Conservation (phyloP, 257 asterid species). For the Fraxinus pennsylvanica region DNA sequence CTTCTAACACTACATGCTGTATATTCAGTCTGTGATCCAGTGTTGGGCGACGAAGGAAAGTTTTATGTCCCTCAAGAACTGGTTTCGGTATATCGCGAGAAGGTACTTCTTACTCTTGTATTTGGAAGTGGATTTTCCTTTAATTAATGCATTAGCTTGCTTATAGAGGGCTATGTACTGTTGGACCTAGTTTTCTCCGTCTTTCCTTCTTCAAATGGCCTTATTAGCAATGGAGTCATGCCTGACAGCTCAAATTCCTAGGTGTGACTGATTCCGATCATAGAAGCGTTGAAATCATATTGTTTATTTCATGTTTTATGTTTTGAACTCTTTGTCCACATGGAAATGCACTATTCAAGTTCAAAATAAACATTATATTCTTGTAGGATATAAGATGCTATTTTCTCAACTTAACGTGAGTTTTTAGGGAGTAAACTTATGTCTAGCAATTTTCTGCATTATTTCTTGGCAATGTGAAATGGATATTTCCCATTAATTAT, state of each 20-base stretch:
- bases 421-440: not conserved
- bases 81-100: slow-evolving; percentile 83
- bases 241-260: not conserved
- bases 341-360: slow-evolving; percentile 8
- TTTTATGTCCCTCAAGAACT: slow-evolving; percentile 90
- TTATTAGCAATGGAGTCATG: not conserved
- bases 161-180: not conserved
- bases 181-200: not conserved
- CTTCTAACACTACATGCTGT: slow-evolving; percentile 12
- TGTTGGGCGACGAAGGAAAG: slow-evolving; percentile 98
- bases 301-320: not conserved
- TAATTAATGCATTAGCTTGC: not conserved
- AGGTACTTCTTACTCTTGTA: slow-evolving; percentile 47
- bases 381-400: not conserved
- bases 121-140: slow-evolving; percentile 9
- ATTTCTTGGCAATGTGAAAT: slow-evolving; percentile 4
- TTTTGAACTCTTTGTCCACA: slow-evolving; percentile 7
- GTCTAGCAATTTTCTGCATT: not conserved
- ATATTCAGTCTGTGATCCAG: slow-evolving; percentile 91
- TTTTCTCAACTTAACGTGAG: not conserved
- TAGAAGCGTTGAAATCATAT: not conserved
- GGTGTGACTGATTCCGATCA: not conserved
- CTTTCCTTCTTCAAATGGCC: not conserved
- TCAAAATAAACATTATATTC: not conserved
- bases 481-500: slow-evolving; percentile 10